Base-by-base conservation (phyloP, 2,329 filamentous ascomycete species). In the Dothidotthia symphoricarpi region DNA sequence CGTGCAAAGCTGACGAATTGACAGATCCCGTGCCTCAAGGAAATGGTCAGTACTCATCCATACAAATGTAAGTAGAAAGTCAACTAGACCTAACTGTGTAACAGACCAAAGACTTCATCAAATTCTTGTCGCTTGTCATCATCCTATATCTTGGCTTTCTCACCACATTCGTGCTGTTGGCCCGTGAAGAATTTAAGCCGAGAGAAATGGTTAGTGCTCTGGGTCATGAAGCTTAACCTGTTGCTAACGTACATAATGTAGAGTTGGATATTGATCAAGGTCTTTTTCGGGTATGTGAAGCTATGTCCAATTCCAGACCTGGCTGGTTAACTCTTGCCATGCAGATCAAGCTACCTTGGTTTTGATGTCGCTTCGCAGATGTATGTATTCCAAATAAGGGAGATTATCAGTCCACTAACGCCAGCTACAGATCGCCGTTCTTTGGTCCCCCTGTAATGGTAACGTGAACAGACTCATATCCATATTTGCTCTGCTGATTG, bases 61-160 rank as follows among this genome's bases (percentile, higher is more conserved):
- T 13, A 17, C 25, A 26, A 3, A 5, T 11, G 3, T n/a, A 19
- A 3, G 26, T n/a, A 24, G 10, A 12, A 13, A 12, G 22, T 34
- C 34, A 6, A 37, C 19, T 16, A 13, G 15, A 41, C 31, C 45
- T 53, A n/a, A 30, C 57, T 30, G 12, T 11, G 13, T 11, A 19
- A 15, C 35, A 81, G 78, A 80, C 86, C 26, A 91, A 90, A 66
- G 88, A 95, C 61, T 95, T 95, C 61, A 67, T 90, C 64, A 90
- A 90, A 58, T 95, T 93, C 44, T 62, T 81, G 39, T 85, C 87
- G 1, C 75, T 91, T 16, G 86, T 94, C 28, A 72, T 88, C 31
- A 85, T 95, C 36, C 71, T 95, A 35, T 95, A 95, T 61, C 70
- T 93, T 31, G 81, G 89, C 31, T 96, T 96, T 66, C 70, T 95